Evolutionary conservation across 352 stramenopile species (phyloP), one percentile per base, ranked within the genome.

Genomic region (Phytopythium vexans): DNA sequence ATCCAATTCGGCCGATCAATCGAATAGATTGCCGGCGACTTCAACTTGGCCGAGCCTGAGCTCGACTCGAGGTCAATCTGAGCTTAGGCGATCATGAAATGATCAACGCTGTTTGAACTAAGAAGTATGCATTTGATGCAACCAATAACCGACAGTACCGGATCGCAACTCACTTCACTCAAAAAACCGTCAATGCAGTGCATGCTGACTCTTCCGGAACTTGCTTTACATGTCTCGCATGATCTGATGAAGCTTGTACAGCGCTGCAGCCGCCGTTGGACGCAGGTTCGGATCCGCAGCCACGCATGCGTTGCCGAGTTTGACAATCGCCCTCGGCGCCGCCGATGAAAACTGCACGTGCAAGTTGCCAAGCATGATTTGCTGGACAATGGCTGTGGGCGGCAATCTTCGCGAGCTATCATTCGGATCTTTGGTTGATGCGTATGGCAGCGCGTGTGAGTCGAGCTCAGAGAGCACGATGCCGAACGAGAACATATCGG

Each of bases 161-260:
- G n/a, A n/a, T n/a, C n/a, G n/a, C n/a, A n/a, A n/a, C n/a, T n/a
- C n/a, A n/a, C n/a, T n/a, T n/a, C n/a, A n/a, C n/a, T n/a, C n/a
- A n/a, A n/a, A n/a, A n/a, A n/a, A n/a, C n/a, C n/a, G n/a, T n/a
- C n/a, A n/a, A n/a, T n/a, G n/a, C n/a, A n/a, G 16, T 48, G 21
- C 40, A 21, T 48, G 12, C 16, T 27, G 5, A 48, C 27, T 27
- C 8, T 15, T 7, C 21, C 34, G 42, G 16, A 36, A 37, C 32
- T 6, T 21, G 27, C 6, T 33, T 11, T 31, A 78, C 33, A 51
- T n/a, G 14, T 14, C n/a, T 4, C 64, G 46, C 2, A 72, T 53
- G 53, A 70, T 59, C 14, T 34, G 63, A 2, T 78, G 65, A 8
- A 85, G 62, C 31, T 42, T 58, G 64, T 76, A 69, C 31, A 77